Conservation (phyloP, 2,329 filamentous ascomycete species). For the Cryphonectria naterciae region DNA sequence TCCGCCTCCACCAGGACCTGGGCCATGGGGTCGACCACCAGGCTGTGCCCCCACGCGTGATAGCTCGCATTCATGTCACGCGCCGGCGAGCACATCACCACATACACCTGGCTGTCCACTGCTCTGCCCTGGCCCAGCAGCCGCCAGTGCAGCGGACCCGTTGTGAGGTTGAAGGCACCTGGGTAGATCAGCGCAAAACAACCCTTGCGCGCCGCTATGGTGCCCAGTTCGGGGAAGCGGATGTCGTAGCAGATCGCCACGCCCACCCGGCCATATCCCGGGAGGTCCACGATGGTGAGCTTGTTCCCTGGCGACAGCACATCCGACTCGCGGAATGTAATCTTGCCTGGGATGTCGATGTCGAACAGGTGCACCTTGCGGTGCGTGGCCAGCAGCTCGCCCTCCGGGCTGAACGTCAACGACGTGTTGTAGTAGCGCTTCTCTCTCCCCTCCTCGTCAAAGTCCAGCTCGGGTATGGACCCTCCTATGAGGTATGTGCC, state of each 20-base stretch:
- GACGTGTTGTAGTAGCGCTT: constrained; percentile 88
- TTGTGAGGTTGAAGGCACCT: constrained; percentile 96
- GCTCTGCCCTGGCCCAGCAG: constrained; percentile 81
- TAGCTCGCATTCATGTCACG: constrained; percentile 78
- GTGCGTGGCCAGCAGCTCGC: constrained; percentile 82
- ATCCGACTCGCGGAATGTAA: constrained; percentile 88
- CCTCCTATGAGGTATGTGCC: constrained; percentile 84
- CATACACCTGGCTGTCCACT: constrained; percentile 92
- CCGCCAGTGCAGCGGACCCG: constrained; percentile 89
- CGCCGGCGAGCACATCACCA: constrained; percentile 89
- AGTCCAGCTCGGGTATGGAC: constrained; percentile 83
- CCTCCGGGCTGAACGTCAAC: constrained; percentile 78
- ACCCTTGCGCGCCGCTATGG: constrained; percentile 82
- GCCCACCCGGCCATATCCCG: constrained; percentile 84
- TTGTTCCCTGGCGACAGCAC: constrained; percentile 85
- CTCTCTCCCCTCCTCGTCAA: constrained; percentile 40
- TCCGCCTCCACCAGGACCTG: constrained; percentile 78
- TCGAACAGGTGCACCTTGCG: constrained; percentile 97
- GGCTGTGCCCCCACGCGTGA: constrained; percentile 88
- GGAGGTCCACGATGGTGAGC: constrained; percentile 82
- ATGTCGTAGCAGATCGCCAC: constrained; percentile 98
- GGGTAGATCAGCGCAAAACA: constrained; percentile 90
- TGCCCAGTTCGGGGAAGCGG: constrained; percentile 92
- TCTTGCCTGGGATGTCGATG: constrained; percentile 95
- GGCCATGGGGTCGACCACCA: constrained; percentile 87